Evolutionary conservation across 179 eudicot genomes (phyloP), one percentile per base, ranked within the genome.

Genomic region (Beta lomatogona): DNA sequence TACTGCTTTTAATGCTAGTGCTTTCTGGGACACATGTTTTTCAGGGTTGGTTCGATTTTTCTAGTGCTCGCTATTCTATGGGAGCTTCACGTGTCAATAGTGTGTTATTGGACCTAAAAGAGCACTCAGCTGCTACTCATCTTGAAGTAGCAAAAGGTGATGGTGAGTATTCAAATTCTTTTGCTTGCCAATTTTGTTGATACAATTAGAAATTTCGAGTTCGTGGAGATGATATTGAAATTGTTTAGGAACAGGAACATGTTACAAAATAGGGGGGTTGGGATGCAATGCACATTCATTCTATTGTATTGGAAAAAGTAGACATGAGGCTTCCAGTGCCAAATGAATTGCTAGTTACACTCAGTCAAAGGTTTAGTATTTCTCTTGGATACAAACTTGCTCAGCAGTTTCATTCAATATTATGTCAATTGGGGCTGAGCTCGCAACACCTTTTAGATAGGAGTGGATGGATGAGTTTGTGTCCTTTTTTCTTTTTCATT

Each of bases 51-150:
- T 82, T 95, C 77, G 94, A 93, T 44, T 87, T 95, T 78, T 91
- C 97, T 0, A 85, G 97, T 87, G 98, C 97, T 78, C 94, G 97
- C 60, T 89, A 95, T 83, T 92, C 97, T 15, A 92, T 93, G 97
- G 98, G 98, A 77, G 83, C 89, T 83, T 88, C 91, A 71, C 98
- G 98, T 25, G 86, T 95, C 80, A 93, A 84, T 79, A 86, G 89
- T 65, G 87, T 86, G 67, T 84, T 94, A 83, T 86, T 94, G 73
- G 90, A 90, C 85, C 96, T 92, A 77, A 93, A 93, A 76, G 76
- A 85, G 77, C 97, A 95, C 80, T 25, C 79, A 81, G 97, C 98
- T 83, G 88, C 93, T 68, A 94, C 97, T 3, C 71, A 82, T 66
- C 73, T 94, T 83, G 87, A 87, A 86, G 85, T 93, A 22, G 60